A percentile compares a stretch with the other conserved stretches of the same genome.
phyloP scores from a whole-genome alignment of 1,284 basidiomycete species.

The Leccinum griseonigrum region DNA sequence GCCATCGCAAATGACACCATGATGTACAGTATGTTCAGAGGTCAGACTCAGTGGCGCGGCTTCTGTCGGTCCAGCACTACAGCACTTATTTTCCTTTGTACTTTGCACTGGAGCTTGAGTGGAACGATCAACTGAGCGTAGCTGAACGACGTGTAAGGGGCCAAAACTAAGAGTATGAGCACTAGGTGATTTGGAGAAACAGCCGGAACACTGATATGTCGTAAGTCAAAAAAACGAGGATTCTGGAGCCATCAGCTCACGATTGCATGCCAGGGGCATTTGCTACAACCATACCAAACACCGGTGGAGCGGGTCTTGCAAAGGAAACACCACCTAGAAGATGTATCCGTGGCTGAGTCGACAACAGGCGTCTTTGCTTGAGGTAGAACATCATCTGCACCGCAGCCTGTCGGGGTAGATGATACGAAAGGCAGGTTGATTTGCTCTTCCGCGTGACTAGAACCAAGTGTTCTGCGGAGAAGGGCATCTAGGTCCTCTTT shows the following conservation, averaged over 20 bases:
- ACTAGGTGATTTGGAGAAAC: slow-evolving; percentile 29
- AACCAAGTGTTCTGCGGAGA: slow-evolving; percentile 46
- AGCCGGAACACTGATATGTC: slow-evolving; percentile 23
- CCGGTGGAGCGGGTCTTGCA: slow-evolving; percentile 39
- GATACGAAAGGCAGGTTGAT: background rate
- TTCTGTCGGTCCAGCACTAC: background rate
- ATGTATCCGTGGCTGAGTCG: background rate
- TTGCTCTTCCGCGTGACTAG: slow-evolving; percentile 20
- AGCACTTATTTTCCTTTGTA: background rate
- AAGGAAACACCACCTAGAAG: slow-evolving; percentile 37
- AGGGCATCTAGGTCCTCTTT: slow-evolving; percentile 55
- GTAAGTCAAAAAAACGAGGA: slow-evolving; percentile 10
- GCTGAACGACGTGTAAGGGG: slow-evolving; percentile 29
- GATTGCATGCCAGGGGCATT: slow-evolving; percentile 46
- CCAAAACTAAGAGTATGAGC: slow-evolving; percentile 32
- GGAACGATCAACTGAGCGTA: slow-evolving; percentile 3
- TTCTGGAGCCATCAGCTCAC: slow-evolving; percentile 33
- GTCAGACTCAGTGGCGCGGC: background rate
- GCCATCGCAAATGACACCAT: slow-evolving; percentile 38
- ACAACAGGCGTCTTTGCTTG: background rate
- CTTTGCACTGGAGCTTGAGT: slow-evolving; percentile 4
- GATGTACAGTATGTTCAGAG: slow-evolving; percentile 17
- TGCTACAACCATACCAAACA: slow-evolving; percentile 42
- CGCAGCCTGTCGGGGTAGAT: background rate
- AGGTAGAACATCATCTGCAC: background rate